Conservation (phyloP, 441 rosid species). For the Omphalea diandra region DNA sequence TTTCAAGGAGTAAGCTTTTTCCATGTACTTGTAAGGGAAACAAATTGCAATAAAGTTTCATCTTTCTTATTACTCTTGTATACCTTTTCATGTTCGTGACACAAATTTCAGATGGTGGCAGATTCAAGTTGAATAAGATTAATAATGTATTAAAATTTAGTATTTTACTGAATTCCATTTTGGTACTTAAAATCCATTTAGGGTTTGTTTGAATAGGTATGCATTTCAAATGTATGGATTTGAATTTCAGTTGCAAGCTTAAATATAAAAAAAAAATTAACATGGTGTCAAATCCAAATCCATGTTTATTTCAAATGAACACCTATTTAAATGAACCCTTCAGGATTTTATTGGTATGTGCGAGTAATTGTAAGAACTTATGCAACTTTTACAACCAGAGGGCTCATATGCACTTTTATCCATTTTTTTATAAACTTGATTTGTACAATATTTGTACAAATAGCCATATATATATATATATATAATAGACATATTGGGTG, state of each 20-base stretch:
- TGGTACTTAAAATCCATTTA: not conserved
- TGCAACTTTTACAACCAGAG: not conserved
- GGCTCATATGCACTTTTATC: not conserved
- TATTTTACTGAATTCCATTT: not conserved
- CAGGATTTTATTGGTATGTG: not conserved
- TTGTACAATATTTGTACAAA: too few relatives aligned
- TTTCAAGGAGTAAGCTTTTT: constrained; percentile 65
- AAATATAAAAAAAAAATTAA: too few relatives aligned
- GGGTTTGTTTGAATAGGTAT: too few relatives aligned
- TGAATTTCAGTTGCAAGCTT: too few relatives aligned
- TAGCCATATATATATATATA: too few relatives aligned
- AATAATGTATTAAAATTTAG: not conserved
- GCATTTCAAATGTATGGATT: too few relatives aligned
- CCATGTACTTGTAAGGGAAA: constrained; percentile 5
- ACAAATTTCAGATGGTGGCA: not conserved
- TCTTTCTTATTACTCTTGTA: not conserved
- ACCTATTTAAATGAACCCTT: too few relatives aligned
- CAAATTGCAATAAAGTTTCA: not conserved
- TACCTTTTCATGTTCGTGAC: not conserved
- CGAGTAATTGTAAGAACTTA: not conserved
- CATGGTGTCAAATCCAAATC: too few relatives aligned
- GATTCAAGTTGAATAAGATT: not conserved
- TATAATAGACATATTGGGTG: not conserved
- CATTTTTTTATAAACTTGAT: not conserved
- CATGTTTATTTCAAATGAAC: too few relatives aligned